These are phyloP conservation scores for Panicum virgatum DNA, from an alignment of 202 grass and related monocot genomes.

Conservation along the genomic window DNA sequence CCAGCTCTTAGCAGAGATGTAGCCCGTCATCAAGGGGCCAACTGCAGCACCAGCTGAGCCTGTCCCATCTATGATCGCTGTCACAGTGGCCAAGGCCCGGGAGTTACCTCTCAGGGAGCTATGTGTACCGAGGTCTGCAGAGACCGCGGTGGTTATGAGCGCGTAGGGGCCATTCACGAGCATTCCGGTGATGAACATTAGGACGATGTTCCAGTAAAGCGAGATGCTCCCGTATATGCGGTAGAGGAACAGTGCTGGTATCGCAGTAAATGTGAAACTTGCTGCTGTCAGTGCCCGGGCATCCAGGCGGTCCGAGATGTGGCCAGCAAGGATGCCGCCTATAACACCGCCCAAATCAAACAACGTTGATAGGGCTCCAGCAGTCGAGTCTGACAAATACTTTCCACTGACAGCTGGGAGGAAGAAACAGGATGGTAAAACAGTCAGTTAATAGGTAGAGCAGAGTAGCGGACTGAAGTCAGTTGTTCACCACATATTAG, in stretches of 20 bases:
- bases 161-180: slow-evolving; percentile 68
- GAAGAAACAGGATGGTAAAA: slow-evolving; percentile 8
- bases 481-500: background rate
- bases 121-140: slow-evolving; percentile 56
- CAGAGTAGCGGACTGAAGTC: background rate
- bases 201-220: slow-evolving; percentile 46
- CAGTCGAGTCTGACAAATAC: slow-evolving; percentile 52
- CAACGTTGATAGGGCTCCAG: slow-evolving; percentile 60
- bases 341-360: slow-evolving; percentile 63
- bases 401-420: slow-evolving; percentile 50
- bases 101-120: slow-evolving; percentile 60
- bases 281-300: slow-evolving; percentile 60
- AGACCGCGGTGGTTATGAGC: slow-evolving; percentile 63
- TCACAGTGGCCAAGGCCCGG: slow-evolving; percentile 58
- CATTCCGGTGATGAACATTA: slow-evolving; percentile 63
- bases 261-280: slow-evolving; percentile 56
- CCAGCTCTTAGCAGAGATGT: slow-evolving; percentile 59
- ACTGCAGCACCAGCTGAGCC: slow-evolving; percentile 59
- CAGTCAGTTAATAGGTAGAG: background rate
- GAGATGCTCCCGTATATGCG: slow-evolving; percentile 51
- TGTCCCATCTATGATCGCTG: slow-evolving; percentile 66
- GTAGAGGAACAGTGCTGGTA: slow-evolving; percentile 57
- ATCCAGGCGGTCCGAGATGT: slow-evolving; percentile 63
- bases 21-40: slow-evolving; percentile 63
- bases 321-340: slow-evolving; percentile 59